Evolutionary conservation across 331 rosid genomes (phyloP).

Genomic region (Prunus yedoensis): DNA sequence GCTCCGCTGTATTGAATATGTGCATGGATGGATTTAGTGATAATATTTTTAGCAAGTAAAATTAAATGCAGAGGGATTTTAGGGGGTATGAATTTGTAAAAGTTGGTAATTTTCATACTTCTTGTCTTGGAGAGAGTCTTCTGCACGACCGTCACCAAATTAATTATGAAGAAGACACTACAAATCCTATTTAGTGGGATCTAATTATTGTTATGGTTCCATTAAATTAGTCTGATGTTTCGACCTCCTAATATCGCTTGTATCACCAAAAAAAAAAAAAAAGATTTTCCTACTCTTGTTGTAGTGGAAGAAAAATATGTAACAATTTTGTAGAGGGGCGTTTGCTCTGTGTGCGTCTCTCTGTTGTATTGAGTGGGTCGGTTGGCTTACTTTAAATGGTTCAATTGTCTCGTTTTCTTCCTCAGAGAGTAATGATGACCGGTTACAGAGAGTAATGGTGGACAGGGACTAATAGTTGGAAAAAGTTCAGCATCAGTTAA

Average conservation of each 20-base stretch:
- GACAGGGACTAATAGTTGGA: not conserved
- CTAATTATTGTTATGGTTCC: not conserved
- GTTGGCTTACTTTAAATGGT: not conserved
- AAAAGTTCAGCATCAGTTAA: not conserved
- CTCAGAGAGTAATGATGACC: not conserved
- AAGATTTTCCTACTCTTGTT: too few species aligned
- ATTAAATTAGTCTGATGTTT: not conserved
- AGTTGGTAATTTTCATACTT: not conserved
- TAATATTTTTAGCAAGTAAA: not conserved
- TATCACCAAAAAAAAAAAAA: too few species aligned
- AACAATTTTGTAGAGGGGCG: conserved; percentile 38
- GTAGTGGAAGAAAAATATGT: not conserved
- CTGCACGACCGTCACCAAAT: not conserved
- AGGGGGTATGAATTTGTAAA: conserved; percentile 4
- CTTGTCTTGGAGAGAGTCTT: not conserved
- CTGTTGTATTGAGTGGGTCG: not conserved
- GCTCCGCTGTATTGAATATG: conserved; percentile 65
- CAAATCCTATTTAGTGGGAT: too few species aligned
- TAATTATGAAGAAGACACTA: not conserved
- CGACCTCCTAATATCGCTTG: too few species aligned
- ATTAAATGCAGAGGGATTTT: not conserved
- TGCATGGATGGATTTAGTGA: not conserved
- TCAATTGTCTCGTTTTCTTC: not conserved
- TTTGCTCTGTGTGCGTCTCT: not conserved
- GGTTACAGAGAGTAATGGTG: not conserved